Base-by-base conservation (phyloP, 1,139 yeast genomes). In the Pichia sorboxylosa region DNA sequence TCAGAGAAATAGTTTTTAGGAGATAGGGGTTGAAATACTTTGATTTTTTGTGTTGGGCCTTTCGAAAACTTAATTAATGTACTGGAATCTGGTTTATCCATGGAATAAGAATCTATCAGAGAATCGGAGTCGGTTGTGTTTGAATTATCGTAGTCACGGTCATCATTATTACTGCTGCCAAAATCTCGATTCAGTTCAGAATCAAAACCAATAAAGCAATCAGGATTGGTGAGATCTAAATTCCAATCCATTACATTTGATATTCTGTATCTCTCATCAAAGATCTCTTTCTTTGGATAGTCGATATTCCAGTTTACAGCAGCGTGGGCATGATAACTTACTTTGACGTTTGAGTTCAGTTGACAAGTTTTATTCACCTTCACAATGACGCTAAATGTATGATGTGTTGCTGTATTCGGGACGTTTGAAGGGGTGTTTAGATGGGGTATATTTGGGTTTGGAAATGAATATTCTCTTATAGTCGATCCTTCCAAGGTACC, bases 191-290 rank as follows among this genome's bases (percentile, higher is more conserved):
- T 23, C 11, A 8, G 8, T 10, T 23, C 25, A 23, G 14, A 7
- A 23, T 23, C 13, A 7, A 7, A 11, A 23, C 14, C 14, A 9
- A 55, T 52, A 29, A 37, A 54, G 29, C 57, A 54, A 37, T 55
- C 58, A 0, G 58, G 54, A 20, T 44, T 41, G 9, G 38, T 30
- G 24, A 55, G 26, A 29, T 50, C 46, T 13, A 55, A 41, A 22
- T 47, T 45, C 59, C 59, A 55, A n/a, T 46, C 38, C 1, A 54
- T 30, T 25, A 43, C 48, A 20, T 51, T 45, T 2, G 54, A 45
- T 5, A 52, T 47, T 36, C 47, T 46, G 34, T 51, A 55, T 8
- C 46, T 40, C 27, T 54, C 58, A 33, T 42, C 44, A 29, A 45
- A 46, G 1, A 49, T 38, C 9, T 37, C 23, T 24, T 44, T 48